Conservation (phyloP, 768 basidiomycete species). For the Suillus fuscotomentosus region DNA sequence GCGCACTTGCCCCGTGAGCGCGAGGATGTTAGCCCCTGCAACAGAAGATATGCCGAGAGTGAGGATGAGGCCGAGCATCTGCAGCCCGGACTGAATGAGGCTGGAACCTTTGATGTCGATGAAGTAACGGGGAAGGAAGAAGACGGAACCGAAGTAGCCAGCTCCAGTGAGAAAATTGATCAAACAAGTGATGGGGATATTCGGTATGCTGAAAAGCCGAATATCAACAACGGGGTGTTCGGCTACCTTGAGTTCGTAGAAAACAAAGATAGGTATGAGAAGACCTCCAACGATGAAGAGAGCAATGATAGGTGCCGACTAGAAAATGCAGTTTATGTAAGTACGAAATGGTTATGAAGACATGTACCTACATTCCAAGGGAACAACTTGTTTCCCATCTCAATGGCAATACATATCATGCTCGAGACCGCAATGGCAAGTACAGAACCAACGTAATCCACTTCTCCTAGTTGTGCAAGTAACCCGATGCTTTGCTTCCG, state of each 20-base stretch:
- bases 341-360: neutral
- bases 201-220: conserved; percentile 30
- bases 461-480: conserved; percentile 31
- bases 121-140: conserved; percentile 39
- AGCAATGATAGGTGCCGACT: conserved; percentile 29
- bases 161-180: conserved; percentile 39
- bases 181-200: conserved; percentile 34
- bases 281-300: conserved; percentile 28
- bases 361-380: conserved; percentile 30
- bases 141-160: conserved; percentile 36
- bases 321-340: neutral
- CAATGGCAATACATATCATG: conserved; percentile 35
- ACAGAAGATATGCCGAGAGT: conserved; percentile 34
- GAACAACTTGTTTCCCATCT: conserved; percentile 37
- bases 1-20: conserved; percentile 30
- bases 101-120: conserved; percentile 35
- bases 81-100: conserved; percentile 31
- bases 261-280: conserved; percentile 34
- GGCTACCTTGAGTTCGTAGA: conserved; percentile 32
- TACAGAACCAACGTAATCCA: conserved; percentile 31
- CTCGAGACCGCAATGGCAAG: conserved; percentile 34
- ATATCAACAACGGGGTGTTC: conserved; percentile 35
- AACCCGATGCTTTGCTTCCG: conserved; percentile 29
- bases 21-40: conserved; percentile 32
- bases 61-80: conserved; percentile 35